Evolutionary conservation across 805 yeast genomes (phyloP), one percentile per base, ranked within the genome.

Genomic region (Maudiozyma pseudohumilis): DNA sequence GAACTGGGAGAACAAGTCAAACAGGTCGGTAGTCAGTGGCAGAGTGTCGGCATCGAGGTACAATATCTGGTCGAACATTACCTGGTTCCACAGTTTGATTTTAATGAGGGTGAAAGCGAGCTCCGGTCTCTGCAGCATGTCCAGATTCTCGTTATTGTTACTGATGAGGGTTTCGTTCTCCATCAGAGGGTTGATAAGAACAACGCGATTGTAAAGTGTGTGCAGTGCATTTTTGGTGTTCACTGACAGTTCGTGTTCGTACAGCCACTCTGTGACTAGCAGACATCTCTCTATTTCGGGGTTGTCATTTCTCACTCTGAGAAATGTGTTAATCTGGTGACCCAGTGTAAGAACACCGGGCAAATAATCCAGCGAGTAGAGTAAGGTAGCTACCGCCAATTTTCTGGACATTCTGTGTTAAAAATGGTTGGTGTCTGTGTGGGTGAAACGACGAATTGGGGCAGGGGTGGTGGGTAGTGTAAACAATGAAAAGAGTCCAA

Each of bases 21-120:
- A 52, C 33, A 51, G 32, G 11, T 40, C 45, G 15, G 32, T 28
- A n/a, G 60, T 48, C 23, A 64, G 29, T 3, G 78, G 78, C 29
- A 77, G 53, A 3, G 82, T 66, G 55, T 81, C 92, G 2, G 76
- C 65, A 56, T 81, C 92, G 40, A 81, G 52, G 52, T 77, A 81
- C 13, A 79, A 52, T 1, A 80, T 55, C 36, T 63, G 66, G 10
- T 70, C 71, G 49, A 49, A 66, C 31, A 59, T 56, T 9, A 52
- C 49, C 36, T 72, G 57, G 24, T 63, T 59, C 72, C 79, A 75
- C 23, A 74, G 49, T 36, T 66, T 60, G 6, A 73, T 58, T 44
- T 75, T 75, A 35, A 74, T 61, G 45, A 67, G 67, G 2, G 80
- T 72, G 40, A 65, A 65, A 18, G 65, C 60, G 31, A 75, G 54